Conservation (phyloP, 257 asterid genomes). For the Salvia hispanica region DNA sequence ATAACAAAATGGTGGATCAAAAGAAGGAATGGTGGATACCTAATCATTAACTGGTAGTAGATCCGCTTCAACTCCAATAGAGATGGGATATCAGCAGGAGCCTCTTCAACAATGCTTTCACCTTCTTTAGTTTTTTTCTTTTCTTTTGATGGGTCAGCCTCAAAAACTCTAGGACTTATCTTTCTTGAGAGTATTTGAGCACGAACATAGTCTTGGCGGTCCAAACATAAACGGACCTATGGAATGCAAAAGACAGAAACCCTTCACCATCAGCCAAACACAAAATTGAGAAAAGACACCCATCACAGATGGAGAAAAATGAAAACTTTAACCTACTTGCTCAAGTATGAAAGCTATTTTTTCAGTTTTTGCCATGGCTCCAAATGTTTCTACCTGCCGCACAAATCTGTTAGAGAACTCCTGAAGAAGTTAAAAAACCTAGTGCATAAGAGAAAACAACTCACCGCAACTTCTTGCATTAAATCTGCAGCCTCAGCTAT, state of each 20-base stretch:
- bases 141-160: slow-evolving; percentile 82
- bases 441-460: slow-evolving; percentile 32
- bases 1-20: neutral
- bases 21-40: slow-evolving; percentile 28
- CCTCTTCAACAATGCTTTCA: slow-evolving; percentile 77
- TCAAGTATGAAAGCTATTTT: slow-evolving; percentile 93
- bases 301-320: slow-evolving; percentile 1
- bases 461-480: slow-evolving; percentile 98
- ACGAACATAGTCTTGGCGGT: slow-evolving; percentile 88
- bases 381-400: slow-evolving; percentile 87
- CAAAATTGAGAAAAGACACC: slow-evolving; percentile 5
- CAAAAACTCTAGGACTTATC: slow-evolving; percentile 95
- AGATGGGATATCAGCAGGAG: slow-evolving; percentile 95
- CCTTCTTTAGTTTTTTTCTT: slow-evolving; percentile 93
- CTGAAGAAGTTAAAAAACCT: neutral
- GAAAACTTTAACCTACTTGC: slow-evolving; percentile 59
- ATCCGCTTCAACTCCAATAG: slow-evolving; percentile 82
- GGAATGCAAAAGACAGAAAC: slow-evolving; percentile 20
- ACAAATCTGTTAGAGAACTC: slow-evolving; percentile 20
- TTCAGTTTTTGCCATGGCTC: slow-evolving; percentile 98
- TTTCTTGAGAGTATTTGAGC: slow-evolving; percentile 97
- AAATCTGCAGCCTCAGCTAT: slow-evolving; percentile 95
- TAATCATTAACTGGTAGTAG: slow-evolving; percentile 56
- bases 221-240: slow-evolving; percentile 92
- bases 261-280: slow-evolving; percentile 19